Conservation (phyloP, 108 stramenopile genomes). For the Epithemia pelagica region DNA sequence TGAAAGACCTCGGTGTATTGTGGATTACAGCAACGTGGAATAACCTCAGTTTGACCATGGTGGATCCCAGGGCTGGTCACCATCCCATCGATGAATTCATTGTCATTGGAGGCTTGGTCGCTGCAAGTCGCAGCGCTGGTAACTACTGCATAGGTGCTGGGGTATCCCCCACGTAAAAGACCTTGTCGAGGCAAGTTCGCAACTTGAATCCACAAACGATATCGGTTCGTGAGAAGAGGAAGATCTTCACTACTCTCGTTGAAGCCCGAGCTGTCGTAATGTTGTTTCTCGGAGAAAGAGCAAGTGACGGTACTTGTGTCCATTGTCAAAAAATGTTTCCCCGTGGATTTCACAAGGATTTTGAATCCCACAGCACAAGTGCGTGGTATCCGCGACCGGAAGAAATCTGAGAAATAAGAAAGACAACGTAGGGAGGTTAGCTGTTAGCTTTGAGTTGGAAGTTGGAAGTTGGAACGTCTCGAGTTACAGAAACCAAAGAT, state of each 20-base stretch:
- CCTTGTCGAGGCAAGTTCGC: constrained; percentile 23
- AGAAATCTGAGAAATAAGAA: no score
- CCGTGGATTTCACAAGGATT: not conserved
- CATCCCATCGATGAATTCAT: not conserved
- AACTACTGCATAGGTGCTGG: constrained; percentile 21
- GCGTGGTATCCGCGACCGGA: no score
- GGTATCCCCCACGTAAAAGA: constrained; percentile 3
- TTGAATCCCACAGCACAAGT: no score
- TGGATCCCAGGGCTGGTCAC: not conserved
- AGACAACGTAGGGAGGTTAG: no score
- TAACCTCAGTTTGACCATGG: not conserved
- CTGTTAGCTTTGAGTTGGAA: no score
- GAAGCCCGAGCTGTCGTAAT: no score
- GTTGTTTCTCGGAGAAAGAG: no score
- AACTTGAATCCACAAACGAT: constrained; percentile 11
- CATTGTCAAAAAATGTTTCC: no score
- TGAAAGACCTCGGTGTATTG: constrained; percentile 43
- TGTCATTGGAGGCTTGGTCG: not conserved
- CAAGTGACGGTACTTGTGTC: no score
- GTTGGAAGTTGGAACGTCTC: no score
- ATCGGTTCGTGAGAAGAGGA: not conserved
- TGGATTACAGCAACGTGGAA: constrained; percentile 23
- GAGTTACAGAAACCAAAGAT: no score
- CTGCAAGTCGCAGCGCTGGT: constrained; percentile 6
- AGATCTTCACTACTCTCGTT: not conserved